Conservation (phyloP, 2,329 filamentous ascomycete genomes). For the Monosporascus sp. region DNA sequence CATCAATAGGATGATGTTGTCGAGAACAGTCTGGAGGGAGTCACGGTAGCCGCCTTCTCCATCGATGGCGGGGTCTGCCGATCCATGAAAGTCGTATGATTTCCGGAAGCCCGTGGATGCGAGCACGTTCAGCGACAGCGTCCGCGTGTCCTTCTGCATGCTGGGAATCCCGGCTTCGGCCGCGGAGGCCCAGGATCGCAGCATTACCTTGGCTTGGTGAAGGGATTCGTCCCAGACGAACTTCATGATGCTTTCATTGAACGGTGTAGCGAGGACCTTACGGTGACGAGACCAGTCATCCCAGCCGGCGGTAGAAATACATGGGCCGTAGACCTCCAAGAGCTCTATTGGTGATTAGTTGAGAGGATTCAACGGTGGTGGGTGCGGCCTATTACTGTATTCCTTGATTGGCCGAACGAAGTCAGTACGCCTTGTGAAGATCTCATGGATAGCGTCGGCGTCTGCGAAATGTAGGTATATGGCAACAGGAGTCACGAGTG, state of each 20-base stretch:
- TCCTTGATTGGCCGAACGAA: slow-evolving; percentile 17
- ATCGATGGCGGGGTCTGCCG: slow-evolving; percentile 4
- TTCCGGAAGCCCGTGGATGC: slow-evolving; percentile 19
- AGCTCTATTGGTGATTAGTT: slow-evolving; percentile 12
- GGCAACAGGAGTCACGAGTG: slow-evolving; percentile 15
- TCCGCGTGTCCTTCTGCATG: slow-evolving; percentile 17
- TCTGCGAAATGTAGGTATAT: slow-evolving; percentile 19
- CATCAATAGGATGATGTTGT: slow-evolving; percentile 22
- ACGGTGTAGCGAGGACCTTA: slow-evolving; percentile 20
- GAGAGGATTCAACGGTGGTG: not conserved
- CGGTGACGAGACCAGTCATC: slow-evolving; percentile 27
- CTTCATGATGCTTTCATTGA: slow-evolving; percentile 24
- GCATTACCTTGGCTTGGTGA: slow-evolving; percentile 18
- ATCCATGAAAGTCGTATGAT: slow-evolving; percentile 18
- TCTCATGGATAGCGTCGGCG: slow-evolving; percentile 16
- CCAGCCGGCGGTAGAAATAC: slow-evolving; percentile 21
- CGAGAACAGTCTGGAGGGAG: slow-evolving; percentile 20
- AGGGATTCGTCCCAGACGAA: slow-evolving; percentile 25
- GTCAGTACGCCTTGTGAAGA: slow-evolving; percentile 14
- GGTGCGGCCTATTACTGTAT: slow-evolving; percentile 6
- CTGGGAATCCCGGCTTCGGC: slow-evolving; percentile 8
- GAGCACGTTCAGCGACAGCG: slow-evolving; percentile 24
- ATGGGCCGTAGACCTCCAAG: slow-evolving; percentile 23
- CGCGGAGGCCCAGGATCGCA: slow-evolving; percentile 11
- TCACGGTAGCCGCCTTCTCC: slow-evolving; percentile 18